A percentile compares a stretch with the other conserved stretches of the same genome.
Evolutionary conservation across 257 asterid genomes (phyloP).

Genomic region (Nicotiana sylvestris): DNA sequence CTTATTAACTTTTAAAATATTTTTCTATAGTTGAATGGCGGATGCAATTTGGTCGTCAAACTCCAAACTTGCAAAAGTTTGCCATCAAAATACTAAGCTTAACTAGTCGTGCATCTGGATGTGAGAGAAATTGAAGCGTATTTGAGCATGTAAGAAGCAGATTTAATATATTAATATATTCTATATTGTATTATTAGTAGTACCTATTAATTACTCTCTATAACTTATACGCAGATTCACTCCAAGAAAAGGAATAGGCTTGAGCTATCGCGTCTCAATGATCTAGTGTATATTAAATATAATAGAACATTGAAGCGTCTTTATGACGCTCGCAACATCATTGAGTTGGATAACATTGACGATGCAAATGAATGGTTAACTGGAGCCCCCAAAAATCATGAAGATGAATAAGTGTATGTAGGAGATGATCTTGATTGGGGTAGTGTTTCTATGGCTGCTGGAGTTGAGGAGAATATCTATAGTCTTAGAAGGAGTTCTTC

Average conservation of each 20-base stretch:
- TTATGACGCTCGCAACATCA: background rate
- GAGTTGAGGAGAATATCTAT: background rate
- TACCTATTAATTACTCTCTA: background rate
- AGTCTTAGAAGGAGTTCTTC: background rate
- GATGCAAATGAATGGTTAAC: background rate
- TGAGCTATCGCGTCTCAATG: background rate
- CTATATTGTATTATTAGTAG: background rate
- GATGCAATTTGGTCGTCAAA: background rate
- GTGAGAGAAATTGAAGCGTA: background rate
- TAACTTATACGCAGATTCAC: too few species aligned
- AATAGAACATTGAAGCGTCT: background rate
- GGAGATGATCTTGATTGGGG: background rate
- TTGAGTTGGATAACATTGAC: background rate
- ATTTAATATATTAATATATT: background rate
- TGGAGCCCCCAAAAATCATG: background rate
- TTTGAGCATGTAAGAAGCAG: background rate
- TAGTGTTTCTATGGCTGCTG: background rate
- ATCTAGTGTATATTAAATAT: background rate
- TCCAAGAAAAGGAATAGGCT: too few species aligned
- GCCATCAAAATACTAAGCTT: background rate
- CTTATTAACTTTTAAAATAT: background rate
- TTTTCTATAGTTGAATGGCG: background rate
- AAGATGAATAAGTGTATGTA: background rate
- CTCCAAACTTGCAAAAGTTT: background rate
- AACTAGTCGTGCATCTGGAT: background rate